Base-by-base conservation (phyloP, 2,329 filamentous ascomycete genomes). In the Penicillium rolfsii region DNA sequence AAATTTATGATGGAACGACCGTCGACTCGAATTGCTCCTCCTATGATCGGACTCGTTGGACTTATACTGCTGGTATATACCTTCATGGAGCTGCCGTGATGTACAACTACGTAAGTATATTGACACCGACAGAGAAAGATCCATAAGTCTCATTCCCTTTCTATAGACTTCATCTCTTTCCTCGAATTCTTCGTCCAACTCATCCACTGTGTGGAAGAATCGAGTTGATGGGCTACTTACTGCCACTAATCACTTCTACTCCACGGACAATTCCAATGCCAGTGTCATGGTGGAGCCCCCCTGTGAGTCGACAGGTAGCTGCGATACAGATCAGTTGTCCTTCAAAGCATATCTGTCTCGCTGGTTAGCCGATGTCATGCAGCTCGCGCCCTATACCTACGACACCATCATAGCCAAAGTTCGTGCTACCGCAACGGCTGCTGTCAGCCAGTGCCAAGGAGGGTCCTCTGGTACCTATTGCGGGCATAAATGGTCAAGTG, bases 281-380 rank as follows among this genome's bases (percentile, higher is more conserved):
- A 74, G 82, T 59, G 76, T 87, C 61, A 83, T 88, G 77, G 85
- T 80, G 65, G 87, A 89, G 71, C 77, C 79, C 38, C 81, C 84
- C 9, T 90, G 87, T 70, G 87, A 89, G 71, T 74, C 69, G 50
- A 69, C 79, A 58, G 71, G 77, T 63, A 80, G 74, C 19, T 89
- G 87, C 75, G 84, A 88, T 71, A 79, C 82, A 16, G 87, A 89
- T 64, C 85, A 88, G 73, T 82, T 81, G 52, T 84, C 83, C 1
- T 90, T 89, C 80, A 90, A 89, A 74, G 86, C 85, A 14, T 89
- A 87, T 69, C 79, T 89, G 5, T 77, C 83, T 0, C 84, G 87
- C 43, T 90, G 85, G 82, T 79, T 82, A 76, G 85, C 84, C n/a
- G 79, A 82, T 2, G 81, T 84, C 4, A 82, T 81, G 0, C 83